Base-by-base conservation (phyloP, 345 rosid species). In the Gossypium bickii region DNA sequence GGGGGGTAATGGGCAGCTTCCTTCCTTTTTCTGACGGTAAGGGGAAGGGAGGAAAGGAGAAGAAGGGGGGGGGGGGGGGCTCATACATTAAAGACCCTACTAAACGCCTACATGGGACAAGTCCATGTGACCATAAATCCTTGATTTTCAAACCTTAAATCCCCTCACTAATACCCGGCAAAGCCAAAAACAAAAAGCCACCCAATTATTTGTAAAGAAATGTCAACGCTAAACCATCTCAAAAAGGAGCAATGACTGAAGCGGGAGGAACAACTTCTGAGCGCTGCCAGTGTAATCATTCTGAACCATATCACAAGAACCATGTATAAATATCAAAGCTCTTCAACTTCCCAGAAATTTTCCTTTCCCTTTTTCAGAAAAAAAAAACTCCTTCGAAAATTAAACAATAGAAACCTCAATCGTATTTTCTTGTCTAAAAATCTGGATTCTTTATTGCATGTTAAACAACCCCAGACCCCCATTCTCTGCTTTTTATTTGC, bases 231-330 rank as follows among this genome's bases (percentile, higher is more conserved):
- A 75, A 75, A 34, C 68, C 34, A 59, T 65, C 52, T 69, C 13
- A 64, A 67, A 74, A 71, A 52, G 29, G 20, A 44, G 27, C 58
- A 66, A 59, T 52, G 73, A 45, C 82, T 82, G 73, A 80, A 81
- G 78, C 51, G 18, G 87, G 86, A 87, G 87, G 77, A 84, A 86
- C 91, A 87, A 47, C 3, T 80, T 87, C 89, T 86, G 91, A 80
- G 81, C 80, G 82, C 85, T 87, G 86, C 89, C 89, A 84, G 91
- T 77, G 85, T 84, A 86, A 87, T 87, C 87, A 86, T 84, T 84
- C 91, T 68, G 79, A 77, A 41, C 79, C 64, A 78, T 83, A 78
- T 80, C 77, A 71, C 84, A 76, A 43, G 70, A 27, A 29, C n/a
- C 78, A 70, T 73, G 44, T 27, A 59, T 48, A 48, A 0, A 48